Conservation (phyloP, 1,139 yeast species). For the Debaryomyces singareniensis region DNA sequence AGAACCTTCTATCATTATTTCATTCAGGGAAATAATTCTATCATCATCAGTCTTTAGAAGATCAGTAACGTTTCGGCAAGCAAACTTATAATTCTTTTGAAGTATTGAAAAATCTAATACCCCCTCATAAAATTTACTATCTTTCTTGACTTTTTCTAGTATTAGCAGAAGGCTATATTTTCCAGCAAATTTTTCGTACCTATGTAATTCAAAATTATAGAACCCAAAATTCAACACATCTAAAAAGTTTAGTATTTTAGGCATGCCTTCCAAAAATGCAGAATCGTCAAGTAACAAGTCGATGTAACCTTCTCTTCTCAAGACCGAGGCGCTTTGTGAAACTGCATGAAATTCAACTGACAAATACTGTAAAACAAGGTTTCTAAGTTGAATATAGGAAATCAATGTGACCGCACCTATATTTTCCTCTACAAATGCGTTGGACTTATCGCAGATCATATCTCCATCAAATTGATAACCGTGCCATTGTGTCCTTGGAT, state of each 20-base stretch:
- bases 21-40: slow-evolving; percentile 18
- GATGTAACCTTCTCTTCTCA: slow-evolving; percentile 51
- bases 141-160: slow-evolving; percentile 17
- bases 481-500: slow-evolving; percentile 45
- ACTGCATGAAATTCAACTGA: slow-evolving; percentile 68
- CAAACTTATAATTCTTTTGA: slow-evolving; percentile 16
- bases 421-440: slow-evolving; percentile 27
- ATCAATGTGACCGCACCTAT: slow-evolving; percentile 48
- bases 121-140: slow-evolving; percentile 8
- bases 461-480: slow-evolving; percentile 38
- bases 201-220: slow-evolving; percentile 29
- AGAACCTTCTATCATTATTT: slow-evolving; percentile 21
- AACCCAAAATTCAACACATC: slow-evolving; percentile 61
- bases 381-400: slow-evolving; percentile 58
- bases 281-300: slow-evolving; percentile 45
- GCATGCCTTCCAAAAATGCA: slow-evolving; percentile 45
- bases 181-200: slow-evolving; percentile 34
- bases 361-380: slow-evolving; percentile 55
- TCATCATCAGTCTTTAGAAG: slow-evolving; percentile 14
- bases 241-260: slow-evolving; percentile 59
- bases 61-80: slow-evolving; percentile 15
- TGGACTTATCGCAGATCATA: slow-evolving; percentile 18
- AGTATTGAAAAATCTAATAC: slow-evolving; percentile 16
- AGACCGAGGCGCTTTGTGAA: slow-evolving; percentile 43
- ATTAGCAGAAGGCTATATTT: slow-evolving; percentile 24